These are phyloP conservation scores for Penicillium thymicola DNA, from an alignment of 2,329 filamentous ascomycete genomes.

Conservation along the genomic window DNA sequence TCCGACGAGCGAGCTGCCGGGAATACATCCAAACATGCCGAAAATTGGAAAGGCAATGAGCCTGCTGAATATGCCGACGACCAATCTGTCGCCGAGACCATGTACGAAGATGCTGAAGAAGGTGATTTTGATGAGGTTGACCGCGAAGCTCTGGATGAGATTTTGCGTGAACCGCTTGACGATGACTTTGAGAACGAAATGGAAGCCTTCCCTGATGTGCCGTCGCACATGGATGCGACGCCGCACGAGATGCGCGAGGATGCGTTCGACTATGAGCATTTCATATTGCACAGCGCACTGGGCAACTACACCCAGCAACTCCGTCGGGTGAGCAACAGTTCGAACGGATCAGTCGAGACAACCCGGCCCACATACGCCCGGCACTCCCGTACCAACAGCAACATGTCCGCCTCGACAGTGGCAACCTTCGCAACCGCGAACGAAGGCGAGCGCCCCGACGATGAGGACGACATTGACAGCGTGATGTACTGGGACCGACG, in stretches of 20 bases:
- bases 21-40: constrained; percentile 3
- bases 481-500: constrained; percentile 40
- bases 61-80: constrained; percentile 24
- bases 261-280: constrained; percentile 94
- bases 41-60: constrained; percentile 9
- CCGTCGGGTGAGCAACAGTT: constrained; percentile 35
- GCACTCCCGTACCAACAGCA: constrained; percentile 53
- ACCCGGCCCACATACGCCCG: constrained; percentile 36
- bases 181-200: constrained; percentile 35
- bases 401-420: constrained; percentile 59
- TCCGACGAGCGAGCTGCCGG: constrained; percentile 2
- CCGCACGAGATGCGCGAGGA: constrained; percentile 92
- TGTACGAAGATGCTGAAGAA: constrained; percentile 45
- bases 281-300: constrained; percentile 90
- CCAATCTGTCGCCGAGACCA: constrained; percentile 34
- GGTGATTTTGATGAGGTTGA: constrained; percentile 51
- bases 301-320: constrained; percentile 53
- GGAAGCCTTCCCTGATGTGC: constrained; percentile 1
- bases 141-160: constrained; percentile 56
- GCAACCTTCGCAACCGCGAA: constrained; percentile 63
- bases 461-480: constrained; percentile 42
- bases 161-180: constrained; percentile 49
- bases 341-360: constrained; percentile 52
- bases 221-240: constrained; percentile 51
- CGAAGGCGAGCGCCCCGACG: constrained; percentile 45